A percentile compares a stretch with the other conserved stretches of the same genome.
Conservation (phyloP, 129 eudicot genomes). For the Ambrosia artemisiifolia region DNA sequence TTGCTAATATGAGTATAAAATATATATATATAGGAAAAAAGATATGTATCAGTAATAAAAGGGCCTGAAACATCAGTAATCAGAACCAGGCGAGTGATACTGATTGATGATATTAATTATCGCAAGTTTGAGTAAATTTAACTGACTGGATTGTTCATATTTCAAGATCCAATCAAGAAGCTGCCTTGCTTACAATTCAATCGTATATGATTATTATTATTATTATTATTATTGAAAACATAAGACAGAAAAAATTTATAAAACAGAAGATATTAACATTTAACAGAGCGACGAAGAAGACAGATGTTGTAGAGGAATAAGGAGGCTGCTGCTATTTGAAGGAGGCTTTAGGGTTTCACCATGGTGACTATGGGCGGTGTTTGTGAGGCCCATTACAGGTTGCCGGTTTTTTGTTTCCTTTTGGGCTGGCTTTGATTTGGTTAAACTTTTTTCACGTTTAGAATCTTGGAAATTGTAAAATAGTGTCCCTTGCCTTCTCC, state of each 20-base stretch:
- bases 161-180: constrained; percentile 30
- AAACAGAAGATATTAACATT: not conserved
- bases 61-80: constrained; percentile 38
- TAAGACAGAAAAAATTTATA: too few relatives aligned
- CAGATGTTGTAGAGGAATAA: not conserved
- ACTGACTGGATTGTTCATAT: constrained; percentile 7
- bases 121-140: constrained; percentile 36
- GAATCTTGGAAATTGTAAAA: too few relatives aligned
- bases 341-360: constrained; percentile 23
- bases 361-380: not conserved
- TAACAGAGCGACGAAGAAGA: not conserved
- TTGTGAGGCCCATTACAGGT: not conserved
- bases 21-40: not conserved
- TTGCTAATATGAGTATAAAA: not conserved
- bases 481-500: too few relatives aligned
- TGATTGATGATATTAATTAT: constrained; percentile 8
- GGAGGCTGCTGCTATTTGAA: constrained; percentile 21
- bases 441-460: too few relatives aligned
- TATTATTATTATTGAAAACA: not conserved
- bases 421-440: too few relatives aligned
- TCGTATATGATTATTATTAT: not conserved
- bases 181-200: constrained; percentile 23
- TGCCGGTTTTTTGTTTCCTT: not conserved
- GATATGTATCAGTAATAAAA: constrained; percentile 20
- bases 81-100: constrained; percentile 43